Evolutionary conservation across 768 basidiomycete species (phyloP).

Genomic region (Agrocybe pediades): DNA sequence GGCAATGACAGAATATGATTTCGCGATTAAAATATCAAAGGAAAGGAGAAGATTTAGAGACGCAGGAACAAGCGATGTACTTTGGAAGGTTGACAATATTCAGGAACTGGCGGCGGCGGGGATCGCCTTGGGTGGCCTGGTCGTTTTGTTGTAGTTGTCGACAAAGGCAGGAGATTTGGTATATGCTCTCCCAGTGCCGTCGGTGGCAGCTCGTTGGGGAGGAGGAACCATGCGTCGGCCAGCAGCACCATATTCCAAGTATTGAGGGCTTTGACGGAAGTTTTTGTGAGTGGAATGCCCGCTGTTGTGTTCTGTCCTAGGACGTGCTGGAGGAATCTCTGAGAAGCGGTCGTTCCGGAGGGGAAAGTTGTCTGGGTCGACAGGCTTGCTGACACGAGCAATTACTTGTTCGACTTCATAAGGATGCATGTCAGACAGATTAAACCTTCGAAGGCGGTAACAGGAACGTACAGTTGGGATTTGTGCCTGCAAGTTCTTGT

Average conservation of each 20-base stretch:
- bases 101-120: neutral
- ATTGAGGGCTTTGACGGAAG: conserved; percentile 22
- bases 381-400: conserved; percentile 21
- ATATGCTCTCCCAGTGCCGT: conserved; percentile 26
- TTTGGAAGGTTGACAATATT: neutral
- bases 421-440: neutral
- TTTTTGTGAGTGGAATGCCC: conserved; percentile 27
- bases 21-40: neutral
- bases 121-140: conserved; percentile 1
- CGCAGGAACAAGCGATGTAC: neutral
- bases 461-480: conserved; percentile 30
- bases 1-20: neutral
- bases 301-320: conserved; percentile 26
- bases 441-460: neutral
- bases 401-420: conserved; percentile 33
- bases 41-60: neutral
- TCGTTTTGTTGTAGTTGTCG: conserved; percentile 32
- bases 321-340: conserved; percentile 17
- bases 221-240: conserved; percentile 26
- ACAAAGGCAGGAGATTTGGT: conserved; percentile 36
- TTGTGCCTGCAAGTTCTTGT: conserved; percentile 25
- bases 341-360: conserved; percentile 8
- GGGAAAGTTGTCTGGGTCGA: conserved; percentile 13
- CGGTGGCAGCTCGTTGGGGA: conserved; percentile 29
- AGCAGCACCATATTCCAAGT: conserved; percentile 13